A percentile compares a stretch with the other conserved stretches of the same genome.
phyloP scores from a whole-genome alignment of 164 flowering plant genomes.

The Magnolia kwangsiensis region DNA sequence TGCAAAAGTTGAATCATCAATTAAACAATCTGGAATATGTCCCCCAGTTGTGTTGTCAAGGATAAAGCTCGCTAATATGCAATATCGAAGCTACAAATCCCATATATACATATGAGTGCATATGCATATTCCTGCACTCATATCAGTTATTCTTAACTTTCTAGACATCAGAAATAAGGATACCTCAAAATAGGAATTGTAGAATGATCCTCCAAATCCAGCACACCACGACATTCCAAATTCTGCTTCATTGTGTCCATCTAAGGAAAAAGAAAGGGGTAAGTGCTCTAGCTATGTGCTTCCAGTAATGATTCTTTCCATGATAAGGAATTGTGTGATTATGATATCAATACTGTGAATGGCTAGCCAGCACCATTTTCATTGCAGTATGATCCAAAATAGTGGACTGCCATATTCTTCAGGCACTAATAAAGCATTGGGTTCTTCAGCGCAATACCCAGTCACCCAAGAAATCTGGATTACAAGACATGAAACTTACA shows the following conservation, averaged over 20 bases:
- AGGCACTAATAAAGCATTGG: not conserved
- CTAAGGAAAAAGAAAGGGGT: conserved; percentile 27
- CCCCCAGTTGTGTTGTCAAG: not conserved
- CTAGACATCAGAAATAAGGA: not conserved
- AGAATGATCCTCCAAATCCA: conserved; percentile 89
- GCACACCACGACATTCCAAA: conserved; percentile 99
- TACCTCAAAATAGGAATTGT: conserved; percentile 91
- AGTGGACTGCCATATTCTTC: not conserved
- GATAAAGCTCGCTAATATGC: not conserved
- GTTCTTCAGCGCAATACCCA: not conserved
- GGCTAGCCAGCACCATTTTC: not conserved
- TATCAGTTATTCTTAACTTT: not conserved
- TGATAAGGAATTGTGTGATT: not conserved
- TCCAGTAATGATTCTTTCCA: not conserved
- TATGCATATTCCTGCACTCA: not conserved
- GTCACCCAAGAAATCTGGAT: not conserved
- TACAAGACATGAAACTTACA: conserved; percentile 54
- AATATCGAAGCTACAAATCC: not conserved
- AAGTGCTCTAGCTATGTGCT: not conserved
- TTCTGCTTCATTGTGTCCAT: conserved; percentile 97
- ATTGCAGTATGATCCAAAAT: not conserved
- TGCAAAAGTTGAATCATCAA: not conserved
- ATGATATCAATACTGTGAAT: not conserved
- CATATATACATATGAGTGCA: not conserved
- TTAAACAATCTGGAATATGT: not conserved